Base-by-base conservation (phyloP, 768 basidiomycete genomes). In the Phaffia australis region DNA sequence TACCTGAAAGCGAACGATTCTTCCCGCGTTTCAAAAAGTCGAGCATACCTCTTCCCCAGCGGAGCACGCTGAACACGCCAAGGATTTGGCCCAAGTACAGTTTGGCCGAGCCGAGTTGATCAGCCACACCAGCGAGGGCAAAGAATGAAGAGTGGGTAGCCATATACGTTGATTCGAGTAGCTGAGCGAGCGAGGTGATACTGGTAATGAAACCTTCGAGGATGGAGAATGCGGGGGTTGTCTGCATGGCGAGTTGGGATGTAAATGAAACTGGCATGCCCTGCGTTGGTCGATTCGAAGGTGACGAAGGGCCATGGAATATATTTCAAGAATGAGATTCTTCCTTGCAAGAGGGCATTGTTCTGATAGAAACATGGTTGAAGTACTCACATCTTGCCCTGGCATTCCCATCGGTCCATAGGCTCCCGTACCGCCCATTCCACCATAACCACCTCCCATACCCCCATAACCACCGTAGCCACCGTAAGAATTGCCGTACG, bases 141-240 rank as follows among this genome's bases (percentile, higher is more conserved):
- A 75, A 76, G 70, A 76, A 94, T 11, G 85, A 87, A 0, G 88
- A 90, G 76, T 94, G 91, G 0, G 91, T 94, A 2, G 94, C 94
- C 86, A 97, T 88, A 78, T 94, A 97, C 6, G 94, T 98, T 46
- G 84, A 86, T 76, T 98, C 94, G 74, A 99, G 85, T 85, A 99
- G 93, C 75, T 98, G 94, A 0, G 94, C 87, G 69, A 99, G 85
- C 27, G 93, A 93, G 0, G 85, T 81, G 77, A 98, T 94, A 4
- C 93, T 95, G 72, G 90, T 88, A 55, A 99, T 94, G 74, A 99
- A 87, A 15, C 88, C 89, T 71, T 97, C 92, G 32, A 99, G 80
- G 65, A 99, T 85, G 32, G 87, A 82, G 73, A 99, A 99, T 2
- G 94, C 97, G 65, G 88, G 86, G 63, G 88, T 86, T 1, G 94